Evolutionary conservation across 1,284 basidiomycete genomes (phyloP).

Genomic region (Athelia sp.): DNA sequence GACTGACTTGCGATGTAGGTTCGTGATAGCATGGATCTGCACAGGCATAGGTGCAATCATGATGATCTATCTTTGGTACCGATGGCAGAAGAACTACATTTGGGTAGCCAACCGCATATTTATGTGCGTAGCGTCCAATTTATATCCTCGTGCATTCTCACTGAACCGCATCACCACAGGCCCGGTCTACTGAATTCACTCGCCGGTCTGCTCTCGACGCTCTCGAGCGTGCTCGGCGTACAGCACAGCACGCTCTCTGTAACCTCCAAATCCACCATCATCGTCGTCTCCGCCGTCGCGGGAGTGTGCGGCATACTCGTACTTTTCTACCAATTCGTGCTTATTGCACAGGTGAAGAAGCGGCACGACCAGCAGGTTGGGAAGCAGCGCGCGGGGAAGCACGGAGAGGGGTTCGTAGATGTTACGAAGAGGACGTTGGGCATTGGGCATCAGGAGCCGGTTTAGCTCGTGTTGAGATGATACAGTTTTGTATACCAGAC

Average conservation of each 20-base stretch:
- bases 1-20: slow-evolving; percentile 29
- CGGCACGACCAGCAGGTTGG: slow-evolving; percentile 41
- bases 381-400: slow-evolving; percentile 35
- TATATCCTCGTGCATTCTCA: background rate
- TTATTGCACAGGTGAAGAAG: slow-evolving; percentile 37
- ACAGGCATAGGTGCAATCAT: slow-evolving; percentile 44
- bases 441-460: too few relatives aligned
- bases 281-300: slow-evolving; percentile 36
- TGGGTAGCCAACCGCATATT: slow-evolving; percentile 55
- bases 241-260: slow-evolving; percentile 39
- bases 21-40: slow-evolving; percentile 47
- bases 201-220: slow-evolving; percentile 48
- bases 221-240: slow-evolving; percentile 44
- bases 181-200: slow-evolving; percentile 49
- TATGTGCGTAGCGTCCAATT: too few relatives aligned
- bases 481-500: too few relatives aligned
- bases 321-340: slow-evolving; percentile 36
- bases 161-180: slow-evolving; percentile 27
- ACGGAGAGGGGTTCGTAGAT: slow-evolving; percentile 42
- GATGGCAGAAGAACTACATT: slow-evolving; percentile 58
- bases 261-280: slow-evolving; percentile 38
- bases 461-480: too few relatives aligned
- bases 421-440: slow-evolving; percentile 21
- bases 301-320: slow-evolving; percentile 33
- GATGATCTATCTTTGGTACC: slow-evolving; percentile 53